Conservation (phyloP, 352 stramenopile genomes). For the Lagenidium giganteum region DNA sequence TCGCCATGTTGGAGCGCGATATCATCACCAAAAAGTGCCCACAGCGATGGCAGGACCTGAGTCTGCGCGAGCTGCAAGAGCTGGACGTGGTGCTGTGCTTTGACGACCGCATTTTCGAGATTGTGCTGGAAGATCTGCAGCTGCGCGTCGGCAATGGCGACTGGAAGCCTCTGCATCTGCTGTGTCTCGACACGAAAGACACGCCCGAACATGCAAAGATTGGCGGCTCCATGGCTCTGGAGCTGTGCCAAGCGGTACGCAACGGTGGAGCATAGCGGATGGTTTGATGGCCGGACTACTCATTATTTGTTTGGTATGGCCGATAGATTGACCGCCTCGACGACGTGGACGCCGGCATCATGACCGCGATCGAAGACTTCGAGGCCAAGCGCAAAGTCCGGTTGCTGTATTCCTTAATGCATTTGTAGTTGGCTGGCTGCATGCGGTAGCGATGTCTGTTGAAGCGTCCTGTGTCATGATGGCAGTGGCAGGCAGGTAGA, state of each 20-base stretch:
- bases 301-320: too few relatives aligned
- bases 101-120: slow-evolving; percentile 87
- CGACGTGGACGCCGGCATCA: slow-evolving; percentile 41
- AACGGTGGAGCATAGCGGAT: slow-evolving; percentile 4
- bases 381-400: slow-evolving; percentile 54
- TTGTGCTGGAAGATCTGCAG: slow-evolving; percentile 78
- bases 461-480: too few relatives aligned
- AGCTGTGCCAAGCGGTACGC: slow-evolving; percentile 67
- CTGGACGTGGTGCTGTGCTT: slow-evolving; percentile 89
- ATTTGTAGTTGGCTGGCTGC: too few relatives aligned
- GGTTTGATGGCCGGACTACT: too few relatives aligned
- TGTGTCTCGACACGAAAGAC: slow-evolving; percentile 88
- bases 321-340: slow-evolving; percentile 46
- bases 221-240: slow-evolving; percentile 68
- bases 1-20: slow-evolving; percentile 85
- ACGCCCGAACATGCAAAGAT: slow-evolving; percentile 83
- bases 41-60: slow-evolving; percentile 83
- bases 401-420: slow-evolving; percentile 56
- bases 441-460: too few relatives aligned
- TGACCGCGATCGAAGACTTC: slow-evolving; percentile 49
- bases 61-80: slow-evolving; percentile 54
- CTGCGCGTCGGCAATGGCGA: slow-evolving; percentile 38
- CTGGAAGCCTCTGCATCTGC: slow-evolving; percentile 70
- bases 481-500: too few relatives aligned
- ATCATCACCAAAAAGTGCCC: slow-evolving; percentile 83